Conservation (phyloP, 305 asterid species). For the Ajuga reptans region DNA sequence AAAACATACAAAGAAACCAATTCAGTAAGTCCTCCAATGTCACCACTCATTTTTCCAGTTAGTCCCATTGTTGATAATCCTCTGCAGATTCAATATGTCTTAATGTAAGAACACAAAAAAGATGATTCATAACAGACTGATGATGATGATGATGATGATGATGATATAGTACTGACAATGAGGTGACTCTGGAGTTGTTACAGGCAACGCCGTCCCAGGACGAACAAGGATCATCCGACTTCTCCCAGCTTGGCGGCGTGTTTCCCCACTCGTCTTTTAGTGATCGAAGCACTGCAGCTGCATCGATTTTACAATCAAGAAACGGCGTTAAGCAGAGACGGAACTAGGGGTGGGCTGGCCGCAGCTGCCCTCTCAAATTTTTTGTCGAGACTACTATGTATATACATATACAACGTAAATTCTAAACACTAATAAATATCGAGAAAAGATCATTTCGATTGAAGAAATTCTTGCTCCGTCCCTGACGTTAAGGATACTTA, state of each 20-base stretch:
- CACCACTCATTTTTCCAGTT: slow-evolving; percentile 65
- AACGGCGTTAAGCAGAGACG: background rate
- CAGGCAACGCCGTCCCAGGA: slow-evolving; percentile 85
- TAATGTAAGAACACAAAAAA: background rate
- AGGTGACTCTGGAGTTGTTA: slow-evolving; percentile 59
- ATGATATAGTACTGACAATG: slow-evolving; percentile 38
- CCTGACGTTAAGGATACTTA: no score
- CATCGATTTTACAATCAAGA: slow-evolving; percentile 12
- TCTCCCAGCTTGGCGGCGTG: slow-evolving; percentile 78
- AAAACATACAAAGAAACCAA: slow-evolving; percentile 67
- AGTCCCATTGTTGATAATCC: slow-evolving; percentile 78
- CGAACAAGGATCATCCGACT: slow-evolving; percentile 71
- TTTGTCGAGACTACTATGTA: background rate
- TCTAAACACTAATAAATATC: no score
- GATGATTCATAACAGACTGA: background rate
- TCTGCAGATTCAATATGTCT: slow-evolving; percentile 34
- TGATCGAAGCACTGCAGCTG: slow-evolving; percentile 70
- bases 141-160: background rate
- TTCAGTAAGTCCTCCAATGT: slow-evolving; percentile 76
- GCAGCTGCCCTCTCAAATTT: no score
- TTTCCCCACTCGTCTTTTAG: slow-evolving; percentile 74
- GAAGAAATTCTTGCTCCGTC: no score
- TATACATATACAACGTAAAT: background rate
- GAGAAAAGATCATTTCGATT: no score
- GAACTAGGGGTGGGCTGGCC: no score